Base-by-base conservation (phyloP, 2,329 filamentous ascomycete species). In the Colletotrichum sp. region DNA sequence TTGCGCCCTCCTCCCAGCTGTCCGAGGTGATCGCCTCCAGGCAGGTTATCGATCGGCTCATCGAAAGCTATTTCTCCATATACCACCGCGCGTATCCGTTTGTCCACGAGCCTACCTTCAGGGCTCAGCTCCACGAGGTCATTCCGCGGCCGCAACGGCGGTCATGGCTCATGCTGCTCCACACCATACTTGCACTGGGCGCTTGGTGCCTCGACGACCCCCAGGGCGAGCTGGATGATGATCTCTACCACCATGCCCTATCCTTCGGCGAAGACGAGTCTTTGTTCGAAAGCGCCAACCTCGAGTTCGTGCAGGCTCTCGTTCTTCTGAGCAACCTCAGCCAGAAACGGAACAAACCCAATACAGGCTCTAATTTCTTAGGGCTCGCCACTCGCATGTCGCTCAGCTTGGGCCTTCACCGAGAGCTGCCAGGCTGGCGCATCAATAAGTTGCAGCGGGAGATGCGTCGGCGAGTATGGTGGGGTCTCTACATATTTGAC, bases 311-410 rank as follows among this genome's bases (percentile, higher is more conserved):
- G 0, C 82, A 83, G 62, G 80, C 82, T 5, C 71, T 83, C 18
- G 69, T 81, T 6, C 76, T 83, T 8, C 66, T 83, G 13, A 81
- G 80, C 55, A 88, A 88, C 48, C 86, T 88, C 73, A 82, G 87
- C 12, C 87, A 89, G 74, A 88, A 88, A 75, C 83, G 85, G 28
- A 86, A 88, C 77, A 84, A 87, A 24, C 87, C 87, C 13, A 88
- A 89, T 72, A 88, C 86, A 0, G 86, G 87, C 8, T 88, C 86
- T 70, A 88, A 87, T 73, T 87, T 87, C 60, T 82, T 88, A 30
- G 87, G 87, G 4, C 83, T 88, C 18, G 87, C 87, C 6, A 83
- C 85, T 7, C 82, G 87, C n/a, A 85, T 88, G 83, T 87, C 87
- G 1, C 82, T 88, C 15, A 86, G 87, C 2, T 78, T 89, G 18